Evolutionary conservation across 2,329 filamentous ascomycete species (phyloP).

Genomic region (Xylariaceae sp.): DNA sequence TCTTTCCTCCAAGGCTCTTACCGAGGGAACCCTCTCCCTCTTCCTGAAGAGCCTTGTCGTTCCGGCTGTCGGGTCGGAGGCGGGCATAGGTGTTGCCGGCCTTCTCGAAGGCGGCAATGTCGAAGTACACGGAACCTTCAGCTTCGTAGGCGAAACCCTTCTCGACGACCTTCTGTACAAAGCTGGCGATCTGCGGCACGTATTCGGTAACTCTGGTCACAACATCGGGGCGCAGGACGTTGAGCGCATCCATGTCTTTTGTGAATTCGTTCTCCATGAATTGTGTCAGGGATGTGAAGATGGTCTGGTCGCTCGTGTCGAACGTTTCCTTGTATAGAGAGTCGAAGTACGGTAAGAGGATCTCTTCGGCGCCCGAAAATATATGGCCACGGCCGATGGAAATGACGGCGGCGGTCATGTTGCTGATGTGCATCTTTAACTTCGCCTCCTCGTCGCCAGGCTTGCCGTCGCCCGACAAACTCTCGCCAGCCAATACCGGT

Average conservation of each 20-base stretch:
- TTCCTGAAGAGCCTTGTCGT: slow-evolving; percentile 75
- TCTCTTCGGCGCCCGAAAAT: slow-evolving; percentile 55
- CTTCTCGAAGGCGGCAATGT: slow-evolving; percentile 79
- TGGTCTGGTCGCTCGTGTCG: slow-evolving; percentile 58
- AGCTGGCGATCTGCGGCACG: slow-evolving; percentile 77
- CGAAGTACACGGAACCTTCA: slow-evolving; percentile 90
- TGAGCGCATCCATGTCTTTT: slow-evolving; percentile 79
- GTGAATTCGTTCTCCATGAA: slow-evolving; percentile 85
- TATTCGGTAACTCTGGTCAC: slow-evolving; percentile 92
- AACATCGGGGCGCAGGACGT: slow-evolving; percentile 75
- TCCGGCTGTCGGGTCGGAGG: slow-evolving; percentile 77
- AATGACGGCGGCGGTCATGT: slow-evolving; percentile 47
- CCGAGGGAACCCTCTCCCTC: slow-evolving; percentile 84
- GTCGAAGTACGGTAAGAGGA: slow-evolving; percentile 80
- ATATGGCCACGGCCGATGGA: slow-evolving; percentile 46
- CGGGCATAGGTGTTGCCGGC: slow-evolving; percentile 81
- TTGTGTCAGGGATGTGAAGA: slow-evolving; percentile 81
- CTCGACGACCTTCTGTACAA: slow-evolving; percentile 74
- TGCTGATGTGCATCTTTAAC: slow-evolving; percentile 80
- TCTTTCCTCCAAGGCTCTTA: slow-evolving; percentile 60
- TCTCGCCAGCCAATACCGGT: slow-evolving; percentile 49
- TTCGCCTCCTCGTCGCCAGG: slow-evolving; percentile 78
- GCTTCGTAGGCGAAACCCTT: slow-evolving; percentile 81
- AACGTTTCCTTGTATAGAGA: slow-evolving; percentile 57
- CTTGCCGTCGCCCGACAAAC: slow-evolving; percentile 51